Evolutionary conservation across 2,329 filamentous ascomycete genomes (phyloP).

Genomic region (Aspergillus pseudonomiae): DNA sequence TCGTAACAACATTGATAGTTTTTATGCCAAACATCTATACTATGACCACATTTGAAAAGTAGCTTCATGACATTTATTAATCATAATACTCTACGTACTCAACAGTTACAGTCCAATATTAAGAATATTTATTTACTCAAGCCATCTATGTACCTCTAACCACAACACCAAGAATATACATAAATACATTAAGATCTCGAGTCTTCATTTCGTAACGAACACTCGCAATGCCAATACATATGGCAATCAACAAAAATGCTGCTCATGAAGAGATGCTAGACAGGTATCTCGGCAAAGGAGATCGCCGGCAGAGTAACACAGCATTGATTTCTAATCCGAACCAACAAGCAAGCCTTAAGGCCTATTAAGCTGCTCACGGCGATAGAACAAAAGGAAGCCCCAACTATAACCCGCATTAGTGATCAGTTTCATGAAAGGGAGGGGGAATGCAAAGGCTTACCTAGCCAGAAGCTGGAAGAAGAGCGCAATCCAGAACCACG

Average conservation of each 20-base stretch:
- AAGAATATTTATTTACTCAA: neutral
- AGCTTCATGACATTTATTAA: too few relatives aligned
- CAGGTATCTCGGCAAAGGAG: neutral
- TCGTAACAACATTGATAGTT: neutral
- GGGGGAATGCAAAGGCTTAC: slow-evolving; percentile 42
- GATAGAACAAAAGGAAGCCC: slow-evolving; percentile 48
- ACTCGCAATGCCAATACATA: neutral
- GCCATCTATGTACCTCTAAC: neutral
- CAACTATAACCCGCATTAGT: slow-evolving; percentile 27
- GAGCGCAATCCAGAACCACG: slow-evolving; percentile 65
- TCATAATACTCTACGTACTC: too few relatives aligned
- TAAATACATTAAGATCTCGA: neutral
- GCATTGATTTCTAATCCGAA: neutral
- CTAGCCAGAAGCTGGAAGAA: slow-evolving; percentile 61
- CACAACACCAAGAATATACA: neutral
- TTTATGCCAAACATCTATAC: neutral
- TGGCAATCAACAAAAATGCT: neutral
- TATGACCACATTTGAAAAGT: neutral
- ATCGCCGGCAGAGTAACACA: neutral
- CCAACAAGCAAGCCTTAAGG: slow-evolving; percentile 38
- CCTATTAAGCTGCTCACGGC: slow-evolving; percentile 49
- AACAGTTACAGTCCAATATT: neutral
- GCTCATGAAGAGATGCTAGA: neutral
- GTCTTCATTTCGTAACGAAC: neutral
- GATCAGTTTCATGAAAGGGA: neutral